Base-by-base conservation (phyloP, 148 eudicot species). In the Nepenthes gracilis region DNA sequence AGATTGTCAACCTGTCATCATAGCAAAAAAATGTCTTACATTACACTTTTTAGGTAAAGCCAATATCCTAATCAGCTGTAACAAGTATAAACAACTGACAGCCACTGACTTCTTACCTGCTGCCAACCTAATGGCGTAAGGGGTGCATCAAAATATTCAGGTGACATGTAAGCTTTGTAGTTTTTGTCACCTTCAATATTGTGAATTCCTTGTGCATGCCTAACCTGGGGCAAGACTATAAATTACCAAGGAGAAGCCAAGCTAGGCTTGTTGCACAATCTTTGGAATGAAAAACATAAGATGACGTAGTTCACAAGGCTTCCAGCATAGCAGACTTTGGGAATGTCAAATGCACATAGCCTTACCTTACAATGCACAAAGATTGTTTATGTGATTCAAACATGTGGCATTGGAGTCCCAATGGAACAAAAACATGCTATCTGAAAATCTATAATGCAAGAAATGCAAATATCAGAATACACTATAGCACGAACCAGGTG, bases 131-230 rank as follows among this genome's bases (percentile, higher is more conserved):
- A 73, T 35, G 73, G 83, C 57, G 98, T 88, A 67, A 93, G 84
- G 35, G 83, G 78, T 45, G 98, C 96, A 72, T 93, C 98, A 79
- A 88, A 86, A 79, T 88, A 93, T 62, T 88, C 91, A 65, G 86
- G 87, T 65, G 82, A 76, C 95, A 88, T 80, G 71, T 82, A 93
- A 11, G 79, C 88, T 74, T 88, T 81, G 63, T 83, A 81, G 65
- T 88, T 83, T 74, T 88, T 93, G 13, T 93, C 96, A 60, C 91
- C 96, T 51, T 80, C 94, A 33, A 93, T 88, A 76, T 93, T 93
- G 78, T 93, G 98, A 69, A 85, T 52, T 59, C 98, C 98, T 71
- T 93, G 98, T 58, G 88, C 98, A 70, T 88, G 98, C 83, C 98
- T 88, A 72, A 93, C 98, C 98, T 93, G 68, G 80, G 63, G 35